phyloP scores from a whole-genome alignment of 78 protist species.

The Mastigamoeba balamuthi region DNA sequence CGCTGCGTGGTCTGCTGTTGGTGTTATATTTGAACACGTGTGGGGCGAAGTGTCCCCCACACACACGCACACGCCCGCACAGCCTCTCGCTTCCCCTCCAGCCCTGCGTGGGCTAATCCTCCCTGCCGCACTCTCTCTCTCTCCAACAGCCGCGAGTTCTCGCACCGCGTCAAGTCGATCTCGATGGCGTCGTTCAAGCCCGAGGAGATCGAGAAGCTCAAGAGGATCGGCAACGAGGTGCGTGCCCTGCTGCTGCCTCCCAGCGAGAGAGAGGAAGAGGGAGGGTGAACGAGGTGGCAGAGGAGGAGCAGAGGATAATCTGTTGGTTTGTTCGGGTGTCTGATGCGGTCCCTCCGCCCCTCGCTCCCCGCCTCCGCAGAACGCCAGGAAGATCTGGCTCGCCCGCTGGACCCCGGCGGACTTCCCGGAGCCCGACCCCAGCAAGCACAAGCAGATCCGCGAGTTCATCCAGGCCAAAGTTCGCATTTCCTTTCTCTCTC shows the following conservation, averaged over 20 bases:
- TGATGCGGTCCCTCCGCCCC: neutral
- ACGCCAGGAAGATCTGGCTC: constrained; percentile 30
- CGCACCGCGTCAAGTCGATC: constrained; percentile 37
- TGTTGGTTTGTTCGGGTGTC: neutral
- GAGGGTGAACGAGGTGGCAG: too few relatives aligned
- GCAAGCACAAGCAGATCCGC: constrained; percentile 13
- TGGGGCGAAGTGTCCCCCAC: neutral
- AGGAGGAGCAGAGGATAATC: too few relatives aligned
- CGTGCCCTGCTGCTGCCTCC: neutral
- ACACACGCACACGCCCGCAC: neutral
- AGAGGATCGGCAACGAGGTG: constrained; percentile 38
- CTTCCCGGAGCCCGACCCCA: constrained; percentile 45
- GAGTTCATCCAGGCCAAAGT: constrained; percentile 31
- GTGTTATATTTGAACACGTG: neutral
- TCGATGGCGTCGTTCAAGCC: constrained; percentile 56
- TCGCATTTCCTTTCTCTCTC: too few relatives aligned
- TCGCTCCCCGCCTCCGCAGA: neutral
- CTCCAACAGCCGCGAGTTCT: constrained; percentile 10
- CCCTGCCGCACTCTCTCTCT: neutral
- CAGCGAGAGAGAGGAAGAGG: too few relatives aligned
- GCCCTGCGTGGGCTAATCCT: constrained; percentile 7
- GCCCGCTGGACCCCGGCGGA: constrained; percentile 41
- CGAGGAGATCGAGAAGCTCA: constrained; percentile 35
- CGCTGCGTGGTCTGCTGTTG: neutral
- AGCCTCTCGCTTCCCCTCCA: constrained; percentile 5